phyloP scores from a whole-genome alignment of 2,329 filamentous ascomycete genomes.

The Arthroderma sp. region DNA sequence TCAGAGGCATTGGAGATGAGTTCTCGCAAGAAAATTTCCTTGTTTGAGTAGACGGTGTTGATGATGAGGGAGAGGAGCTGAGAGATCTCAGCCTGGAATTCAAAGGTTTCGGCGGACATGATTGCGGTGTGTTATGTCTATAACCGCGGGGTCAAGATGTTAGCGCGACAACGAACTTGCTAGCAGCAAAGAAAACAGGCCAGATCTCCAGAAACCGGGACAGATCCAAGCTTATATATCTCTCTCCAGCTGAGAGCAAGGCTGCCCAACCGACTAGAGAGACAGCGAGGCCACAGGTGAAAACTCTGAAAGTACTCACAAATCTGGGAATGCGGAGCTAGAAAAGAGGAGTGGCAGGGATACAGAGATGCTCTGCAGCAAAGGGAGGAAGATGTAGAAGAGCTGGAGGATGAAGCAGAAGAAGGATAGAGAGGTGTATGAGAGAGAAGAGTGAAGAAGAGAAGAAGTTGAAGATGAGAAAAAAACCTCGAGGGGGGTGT shows the following conservation, averaged over 20 bases:
- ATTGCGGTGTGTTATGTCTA: constrained; percentile 1
- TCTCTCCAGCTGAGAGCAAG: background rate
- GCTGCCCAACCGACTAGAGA: background rate
- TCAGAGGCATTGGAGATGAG: constrained; percentile 97
- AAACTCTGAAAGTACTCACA: background rate
- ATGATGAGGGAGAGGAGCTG: constrained; percentile 99
- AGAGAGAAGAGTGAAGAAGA: constrained; percentile 10
- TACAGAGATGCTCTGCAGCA: background rate
- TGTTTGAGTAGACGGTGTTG: constrained; percentile 99
- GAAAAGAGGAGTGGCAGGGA: constrained; percentile 4
- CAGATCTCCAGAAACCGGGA: too few species aligned
- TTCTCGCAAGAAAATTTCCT: constrained; percentile 99
- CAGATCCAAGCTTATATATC: background rate
- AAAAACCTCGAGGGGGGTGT: constrained; percentile 9
- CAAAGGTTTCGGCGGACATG: constrained; percentile 73
- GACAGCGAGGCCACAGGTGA: background rate
- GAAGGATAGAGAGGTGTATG: constrained; percentile 6
- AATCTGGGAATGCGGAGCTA: background rate
- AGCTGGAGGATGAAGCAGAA: constrained; percentile 3
- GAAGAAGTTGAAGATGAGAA: constrained; percentile 12
- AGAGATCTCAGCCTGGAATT: constrained; percentile 99
- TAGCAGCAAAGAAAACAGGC: background rate
- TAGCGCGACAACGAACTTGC: background rate
- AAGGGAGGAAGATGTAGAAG: background rate
- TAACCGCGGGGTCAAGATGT: background rate